Evolutionary conservation across 306 rosid genomes (phyloP), one percentile per base, ranked within the genome.

Genomic region (Abrus pulchellus): DNA sequence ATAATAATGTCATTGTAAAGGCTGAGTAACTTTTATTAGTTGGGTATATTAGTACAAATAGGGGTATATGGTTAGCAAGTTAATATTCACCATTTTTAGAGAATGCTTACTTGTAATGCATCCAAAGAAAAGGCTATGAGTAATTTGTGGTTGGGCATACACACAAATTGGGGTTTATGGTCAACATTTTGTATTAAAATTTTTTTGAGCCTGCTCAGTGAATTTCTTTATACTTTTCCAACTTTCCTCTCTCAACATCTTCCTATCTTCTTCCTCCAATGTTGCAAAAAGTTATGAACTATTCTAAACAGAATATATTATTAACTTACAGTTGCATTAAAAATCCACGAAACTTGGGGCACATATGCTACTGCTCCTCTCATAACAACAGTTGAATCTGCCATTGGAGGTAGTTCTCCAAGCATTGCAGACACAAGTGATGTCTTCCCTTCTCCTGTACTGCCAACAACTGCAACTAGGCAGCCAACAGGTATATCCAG

Each of bases 371-470:
- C 96, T 47, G 90, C 80, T 36, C 99, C 99, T 86, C 99, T 91
- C 55, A 90, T 61, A 74, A 86, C 85, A 76, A 88, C 88, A 68
- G 85, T 60, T 12, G 94, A 30, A 77, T 84, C 89, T 47, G 83
- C 82, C 66, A 83, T 20, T 34, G 92, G 53, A 75, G 97, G 99
- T 27, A 95, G 84, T 81, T 95, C 98, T 61, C 98, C 97, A 28
- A 95, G 93, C 97, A 95, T 95, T 71, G 97, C 97, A n/a, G 94
- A 91, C 78, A 95, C 66, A 3, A 95, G 89, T 9, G 99, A 93
- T 33, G 99, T 91, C 83, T 95, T 95, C 83, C 99, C 99, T 89
- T 95, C 98, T 80, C 99, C 99, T 5, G 99, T 95, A 74, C 98
- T 86, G n/a, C 99, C 99, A 87, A 95, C 97, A 66, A 95, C 85